These are phyloP conservation scores for Wickerhamiella shivajii DNA, from an alignment of 805 yeast species.

Conservation along the genomic window DNA sequence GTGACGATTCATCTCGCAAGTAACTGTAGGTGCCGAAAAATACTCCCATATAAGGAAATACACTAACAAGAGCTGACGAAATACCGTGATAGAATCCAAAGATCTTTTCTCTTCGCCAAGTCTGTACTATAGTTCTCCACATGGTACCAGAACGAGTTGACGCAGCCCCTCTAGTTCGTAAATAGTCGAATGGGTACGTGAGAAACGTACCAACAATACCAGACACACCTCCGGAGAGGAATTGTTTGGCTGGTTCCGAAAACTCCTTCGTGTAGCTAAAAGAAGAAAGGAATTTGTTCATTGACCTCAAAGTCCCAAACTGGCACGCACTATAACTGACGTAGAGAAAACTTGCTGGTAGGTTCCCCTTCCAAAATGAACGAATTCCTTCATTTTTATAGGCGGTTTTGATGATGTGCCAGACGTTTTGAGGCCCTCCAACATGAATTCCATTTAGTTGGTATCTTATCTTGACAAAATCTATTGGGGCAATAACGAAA, in stretches of 20 bases:
- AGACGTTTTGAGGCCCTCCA: conserved; percentile 13
- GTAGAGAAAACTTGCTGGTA: conserved; percentile 82
- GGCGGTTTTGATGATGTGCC: conserved; percentile 29
- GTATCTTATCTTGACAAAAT: conserved; percentile 59
- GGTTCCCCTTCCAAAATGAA: conserved; percentile 92
- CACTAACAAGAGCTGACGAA: conserved; percentile 38
- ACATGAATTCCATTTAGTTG: conserved; percentile 36
- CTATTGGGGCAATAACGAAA: conserved; percentile 61
- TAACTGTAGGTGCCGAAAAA: conserved; percentile 30
- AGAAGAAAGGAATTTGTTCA: conserved; percentile 32
- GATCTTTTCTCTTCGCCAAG: conserved; percentile 30
- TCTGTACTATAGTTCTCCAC: conserved; percentile 23
- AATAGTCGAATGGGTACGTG: conserved; percentile 84
- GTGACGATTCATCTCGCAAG: conserved; percentile 10
- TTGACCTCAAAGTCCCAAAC: conserved; percentile 52
- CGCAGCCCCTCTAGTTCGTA: conserved; percentile 76
- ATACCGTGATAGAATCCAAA: conserved; percentile 38
- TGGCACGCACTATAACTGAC: conserved; percentile 74
- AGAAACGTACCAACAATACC: conserved; percentile 58
- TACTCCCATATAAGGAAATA: conserved; percentile 57
- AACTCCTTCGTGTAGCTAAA: conserved; percentile 17
- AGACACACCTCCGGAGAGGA: conserved; percentile 58
- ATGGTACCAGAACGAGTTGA: conserved; percentile 23
- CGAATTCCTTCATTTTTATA: conserved; percentile 47
- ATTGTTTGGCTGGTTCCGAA: conserved; percentile 30